Base-by-base conservation (phyloP, 768 basidiomycete species). In the Russula virescens region DNA sequence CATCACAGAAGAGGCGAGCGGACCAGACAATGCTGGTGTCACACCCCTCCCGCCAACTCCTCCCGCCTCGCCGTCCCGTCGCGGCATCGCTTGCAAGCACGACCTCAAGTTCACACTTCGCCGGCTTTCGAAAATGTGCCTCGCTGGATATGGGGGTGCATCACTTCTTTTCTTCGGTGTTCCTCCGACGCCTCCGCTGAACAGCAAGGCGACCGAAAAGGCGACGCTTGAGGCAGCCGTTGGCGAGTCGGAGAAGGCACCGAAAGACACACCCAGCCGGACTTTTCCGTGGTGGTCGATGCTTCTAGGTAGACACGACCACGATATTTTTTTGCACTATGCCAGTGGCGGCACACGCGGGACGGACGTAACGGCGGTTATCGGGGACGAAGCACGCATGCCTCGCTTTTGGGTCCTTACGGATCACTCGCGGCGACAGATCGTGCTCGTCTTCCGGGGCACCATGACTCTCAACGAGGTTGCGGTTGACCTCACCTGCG, bases 381-480 rank as follows among this genome's bases (percentile, higher is more conserved):
- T 87, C 25, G 87, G 88, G 16, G 76, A 80, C 51, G 85, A 87
- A 66, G 80, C 83, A 63, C 78, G 85, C 64, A 88, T 91, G 85
- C 91, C 91, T 3, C 79, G 89, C 40, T 93, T 87, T 71, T 93
- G 91, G 90, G 86, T 92, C 4, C 77, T 94, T 21, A 91, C 89
- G 0, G 91, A 93, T 71, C 87, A 94, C 69, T 79, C 79, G 49
- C 79, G 91, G 43, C 76, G 75, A 5, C 87, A 92, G 71, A 80
- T 93, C 52, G 87, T 92, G 11, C 80, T 93, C 26, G 88, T 92
- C 60, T 65, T 75, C 18, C 68, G 73, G 18, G 72, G 91, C 14
- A 94, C 91, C 2, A 89, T 92, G 89, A 88, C 87, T 3, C 76
- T 94, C 47, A 93, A 93, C 68, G 91, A 93, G 73, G 82, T 93